These are phyloP conservation scores for Eucalyptus pauciflora DNA, from an alignment of 345 rosid genomes.

Conservation along the genomic window DNA sequence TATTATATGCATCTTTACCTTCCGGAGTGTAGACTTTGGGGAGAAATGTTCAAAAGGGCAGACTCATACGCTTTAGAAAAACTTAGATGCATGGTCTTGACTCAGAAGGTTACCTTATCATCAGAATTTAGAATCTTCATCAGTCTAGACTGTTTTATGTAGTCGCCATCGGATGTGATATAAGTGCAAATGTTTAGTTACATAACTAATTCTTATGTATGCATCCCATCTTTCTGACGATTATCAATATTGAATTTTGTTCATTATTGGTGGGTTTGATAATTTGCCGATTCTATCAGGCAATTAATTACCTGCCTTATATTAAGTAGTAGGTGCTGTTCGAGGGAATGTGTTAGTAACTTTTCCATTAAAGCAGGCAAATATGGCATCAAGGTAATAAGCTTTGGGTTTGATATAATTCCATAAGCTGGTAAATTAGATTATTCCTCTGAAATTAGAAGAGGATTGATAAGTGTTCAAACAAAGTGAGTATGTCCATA, in stretches of 20 bases:
- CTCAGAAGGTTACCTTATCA: not conserved
- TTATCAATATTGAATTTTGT: not conserved
- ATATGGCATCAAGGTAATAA: not conserved
- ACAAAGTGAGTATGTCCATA: not conserved
- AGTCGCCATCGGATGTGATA: not conserved
- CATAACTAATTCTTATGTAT: not conserved
- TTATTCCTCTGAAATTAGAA: not conserved
- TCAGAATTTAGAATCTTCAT: not conserved
- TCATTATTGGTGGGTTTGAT: not conserved
- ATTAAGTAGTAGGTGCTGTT: not conserved
- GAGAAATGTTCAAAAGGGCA: not conserved
- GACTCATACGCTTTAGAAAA: not conserved
- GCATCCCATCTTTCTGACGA: not conserved
- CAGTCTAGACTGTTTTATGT: not conserved
- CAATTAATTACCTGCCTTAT: not conserved
- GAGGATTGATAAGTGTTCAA: not conserved
- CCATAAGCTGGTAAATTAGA: not conserved
- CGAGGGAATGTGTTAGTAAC: rapidly evolving
- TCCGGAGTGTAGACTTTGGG: not conserved
- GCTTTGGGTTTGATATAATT: not conserved
- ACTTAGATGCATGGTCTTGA: not conserved
- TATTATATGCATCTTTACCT: not conserved
- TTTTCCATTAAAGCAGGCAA: not conserved
- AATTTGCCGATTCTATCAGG: not conserved
- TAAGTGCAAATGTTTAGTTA: not conserved